Conservation (phyloP, 441 rosid species). For the Gossypium armourianum region DNA sequence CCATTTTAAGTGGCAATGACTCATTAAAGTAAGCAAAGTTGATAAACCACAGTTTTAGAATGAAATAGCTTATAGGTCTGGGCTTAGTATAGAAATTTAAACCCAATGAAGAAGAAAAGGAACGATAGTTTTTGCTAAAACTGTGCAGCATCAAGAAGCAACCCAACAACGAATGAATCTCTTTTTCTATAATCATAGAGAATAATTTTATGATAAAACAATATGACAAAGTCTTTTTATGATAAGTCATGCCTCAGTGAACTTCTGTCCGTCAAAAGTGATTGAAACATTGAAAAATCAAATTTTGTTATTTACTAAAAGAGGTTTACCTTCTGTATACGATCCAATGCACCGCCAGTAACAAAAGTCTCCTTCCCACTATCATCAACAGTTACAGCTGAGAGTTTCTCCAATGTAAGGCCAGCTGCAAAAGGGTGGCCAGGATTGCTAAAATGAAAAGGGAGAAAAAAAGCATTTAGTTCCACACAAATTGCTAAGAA, state of each 20-base stretch:
- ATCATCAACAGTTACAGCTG: constrained; percentile 84
- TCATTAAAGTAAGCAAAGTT: background rate
- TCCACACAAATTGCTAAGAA: background rate
- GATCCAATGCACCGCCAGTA: constrained; percentile 64
- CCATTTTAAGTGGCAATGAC: background rate
- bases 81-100: background rate
- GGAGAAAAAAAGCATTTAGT: background rate
- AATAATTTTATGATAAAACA: background rate
- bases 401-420: constrained; percentile 73
- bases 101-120: background rate
- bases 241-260: background rate
- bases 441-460: constrained; percentile 52
- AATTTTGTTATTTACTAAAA: background rate
- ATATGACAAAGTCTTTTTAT: background rate
- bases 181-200: background rate
- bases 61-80: background rate
- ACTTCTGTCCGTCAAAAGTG: background rate
- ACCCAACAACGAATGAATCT: background rate
- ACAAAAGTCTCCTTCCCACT: constrained; percentile 81
- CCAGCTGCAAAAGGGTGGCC: constrained; percentile 91
- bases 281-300: background rate
- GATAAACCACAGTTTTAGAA: background rate
- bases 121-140: background rate
- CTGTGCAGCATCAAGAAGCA: background rate
- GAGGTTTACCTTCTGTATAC: constrained; percentile 58